Conservation (phyloP, 106 monocot genomes). For the Agapanthus africanus region DNA sequence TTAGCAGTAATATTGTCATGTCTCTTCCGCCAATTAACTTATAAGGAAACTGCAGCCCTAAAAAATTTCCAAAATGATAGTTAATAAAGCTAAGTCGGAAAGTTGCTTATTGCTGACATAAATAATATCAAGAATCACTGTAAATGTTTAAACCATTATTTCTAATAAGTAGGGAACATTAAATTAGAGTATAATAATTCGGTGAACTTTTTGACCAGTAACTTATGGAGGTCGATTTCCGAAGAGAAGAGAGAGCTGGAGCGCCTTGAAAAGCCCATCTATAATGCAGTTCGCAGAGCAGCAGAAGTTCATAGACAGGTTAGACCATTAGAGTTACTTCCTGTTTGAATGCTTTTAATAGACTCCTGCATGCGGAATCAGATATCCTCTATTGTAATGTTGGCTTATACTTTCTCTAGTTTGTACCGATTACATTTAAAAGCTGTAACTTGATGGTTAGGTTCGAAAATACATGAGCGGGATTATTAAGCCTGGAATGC, state of each 20-base stretch:
- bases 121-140: too few relatives aligned
- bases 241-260: constrained; percentile 96
- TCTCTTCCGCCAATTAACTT: neutral
- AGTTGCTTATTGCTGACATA: too few relatives aligned
- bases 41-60: neutral
- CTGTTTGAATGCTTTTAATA: too few relatives aligned
- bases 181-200: constrained; percentile 1
- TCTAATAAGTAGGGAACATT: too few relatives aligned
- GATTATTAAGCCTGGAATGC: constrained; percentile 82
- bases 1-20: neutral
- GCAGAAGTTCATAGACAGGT: constrained; percentile 99
- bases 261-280: constrained; percentile 81
- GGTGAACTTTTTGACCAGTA: constrained; percentile 35
- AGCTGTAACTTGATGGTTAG: constrained; percentile 23
- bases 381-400: too few relatives aligned
- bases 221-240: constrained; percentile 89
- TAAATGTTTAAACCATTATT: too few relatives aligned
- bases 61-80: too few relatives aligned
- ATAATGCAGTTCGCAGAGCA: constrained; percentile 84
- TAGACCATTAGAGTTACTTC: too few relatives aligned
- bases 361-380: too few relatives aligned
- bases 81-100: too few relatives aligned
- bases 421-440: too few relatives aligned
- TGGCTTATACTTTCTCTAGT: too few relatives aligned
- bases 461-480: constrained; percentile 87